A percentile compares a stretch with the other conserved stretches of the same genome.
Evolutionary conservation across 805 yeast genomes (phyloP).

Genomic region (Yamadazyma takamatsuzukensis): DNA sequence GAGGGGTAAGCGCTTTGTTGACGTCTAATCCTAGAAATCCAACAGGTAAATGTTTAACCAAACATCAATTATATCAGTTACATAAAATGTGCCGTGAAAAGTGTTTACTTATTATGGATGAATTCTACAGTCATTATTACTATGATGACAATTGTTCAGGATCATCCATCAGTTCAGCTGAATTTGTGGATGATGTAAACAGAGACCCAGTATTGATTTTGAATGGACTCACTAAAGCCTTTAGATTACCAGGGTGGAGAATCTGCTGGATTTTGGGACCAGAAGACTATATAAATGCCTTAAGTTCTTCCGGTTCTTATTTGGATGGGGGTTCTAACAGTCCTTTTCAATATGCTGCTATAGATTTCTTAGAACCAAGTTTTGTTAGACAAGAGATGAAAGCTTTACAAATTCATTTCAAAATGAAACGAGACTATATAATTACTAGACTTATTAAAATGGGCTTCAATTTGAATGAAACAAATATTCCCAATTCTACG

Average conservation of each 20-base stretch:
- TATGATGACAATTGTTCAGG: constrained; percentile 54
- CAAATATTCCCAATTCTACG: constrained; percentile 51
- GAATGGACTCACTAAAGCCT: constrained; percentile 59
- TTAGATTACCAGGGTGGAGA: constrained; percentile 64
- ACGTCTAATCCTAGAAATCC: constrained; percentile 65
- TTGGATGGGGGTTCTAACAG: constrained; percentile 61
- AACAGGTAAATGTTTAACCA: constrained; percentile 52
- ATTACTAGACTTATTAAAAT: constrained; percentile 44
- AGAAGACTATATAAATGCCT: constrained; percentile 52
- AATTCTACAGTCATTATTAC: constrained; percentile 57
- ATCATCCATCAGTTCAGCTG: constrained; percentile 48
- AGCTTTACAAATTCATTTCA: constrained; percentile 56
- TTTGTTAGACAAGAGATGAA: constrained; percentile 50
- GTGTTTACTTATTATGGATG: constrained; percentile 61
- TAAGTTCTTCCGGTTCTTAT: constrained; percentile 57
- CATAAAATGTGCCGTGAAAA: constrained; percentile 51
- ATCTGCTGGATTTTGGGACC: constrained; percentile 64
- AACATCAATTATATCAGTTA: constrained; percentile 42
- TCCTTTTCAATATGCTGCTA: constrained; percentile 59
- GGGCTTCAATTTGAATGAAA: constrained; percentile 48
- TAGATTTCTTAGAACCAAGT: constrained; percentile 50
- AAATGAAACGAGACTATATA: constrained; percentile 55
- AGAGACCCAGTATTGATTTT: constrained; percentile 56
- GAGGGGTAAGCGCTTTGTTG: constrained; percentile 56
- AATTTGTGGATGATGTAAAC: constrained; percentile 51